Conservation (phyloP, 2,329 filamentous ascomycete genomes). For the Huntiella bhutanensis region DNA sequence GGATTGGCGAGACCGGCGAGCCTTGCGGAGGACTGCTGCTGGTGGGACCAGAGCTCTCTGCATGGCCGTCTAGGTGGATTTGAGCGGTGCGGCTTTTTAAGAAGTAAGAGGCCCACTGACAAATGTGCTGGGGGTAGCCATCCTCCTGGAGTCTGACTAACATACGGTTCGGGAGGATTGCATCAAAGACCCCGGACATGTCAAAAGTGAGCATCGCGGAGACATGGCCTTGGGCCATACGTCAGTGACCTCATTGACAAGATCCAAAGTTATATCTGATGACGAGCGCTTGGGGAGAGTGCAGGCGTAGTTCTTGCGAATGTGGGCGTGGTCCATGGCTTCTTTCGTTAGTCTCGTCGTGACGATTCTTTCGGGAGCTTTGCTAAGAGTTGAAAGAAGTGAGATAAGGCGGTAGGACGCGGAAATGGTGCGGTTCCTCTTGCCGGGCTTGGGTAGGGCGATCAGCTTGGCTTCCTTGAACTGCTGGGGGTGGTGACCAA, state of each 20-base stretch:
- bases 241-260: conserved; percentile 7
- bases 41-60: background rate
- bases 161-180: background rate
- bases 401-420: no score
- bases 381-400: no score
- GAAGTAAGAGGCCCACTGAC: conserved; percentile 11
- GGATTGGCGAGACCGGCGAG: background rate
- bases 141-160: background rate
- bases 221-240: background rate
- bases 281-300: conserved; percentile 14
- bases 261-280: conserved; percentile 12
- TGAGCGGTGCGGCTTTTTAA: conserved; percentile 11
- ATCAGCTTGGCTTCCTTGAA: no score
- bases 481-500: no score
- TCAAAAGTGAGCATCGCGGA: background rate
- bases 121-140: conserved; percentile 7
- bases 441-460: no score
- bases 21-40: background rate
- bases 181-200: background rate
- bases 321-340: no score
- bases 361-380: no score
- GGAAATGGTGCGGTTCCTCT: no score
- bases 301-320: conserved; percentile 13
- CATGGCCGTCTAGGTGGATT: background rate
- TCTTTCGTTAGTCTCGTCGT: no score